Percentiles rank a stretch among this genome's conserved stretches.
Conservation (phyloP, 192 early-diverging fungal species). For the Rhizophagus prolifer region DNA sequence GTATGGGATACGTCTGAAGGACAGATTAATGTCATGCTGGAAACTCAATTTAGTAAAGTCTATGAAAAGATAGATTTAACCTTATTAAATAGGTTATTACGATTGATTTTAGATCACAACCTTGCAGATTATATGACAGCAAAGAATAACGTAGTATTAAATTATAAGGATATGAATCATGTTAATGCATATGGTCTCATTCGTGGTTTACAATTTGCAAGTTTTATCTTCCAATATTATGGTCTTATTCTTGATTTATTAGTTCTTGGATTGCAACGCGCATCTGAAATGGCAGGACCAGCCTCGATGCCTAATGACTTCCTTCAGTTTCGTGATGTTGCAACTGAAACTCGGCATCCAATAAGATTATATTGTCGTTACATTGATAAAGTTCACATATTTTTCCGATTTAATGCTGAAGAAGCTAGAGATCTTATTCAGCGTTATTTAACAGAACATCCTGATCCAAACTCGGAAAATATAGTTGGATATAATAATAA, state of each 20-base stretch:
- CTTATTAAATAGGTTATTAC: constrained; percentile 86
- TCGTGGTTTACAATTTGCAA: constrained; percentile 96
- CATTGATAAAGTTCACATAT: constrained; percentile 90
- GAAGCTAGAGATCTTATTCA: constrained; percentile 95
- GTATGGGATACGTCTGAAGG: constrained; percentile 92
- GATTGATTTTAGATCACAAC: constrained; percentile 97
- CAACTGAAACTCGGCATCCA: constrained; percentile 92
- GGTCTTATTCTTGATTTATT: constrained; percentile 94
- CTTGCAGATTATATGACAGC: constrained; percentile 99
- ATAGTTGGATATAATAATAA: constrained; percentile 98
- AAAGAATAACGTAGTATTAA: constrained; percentile 98
- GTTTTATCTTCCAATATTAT: constrained; percentile 99
- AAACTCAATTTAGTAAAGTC: constrained; percentile 87
- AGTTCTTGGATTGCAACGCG: constrained; percentile 90
- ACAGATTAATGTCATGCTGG: constrained; percentile 95
- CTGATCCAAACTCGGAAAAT: constrained; percentile 98
- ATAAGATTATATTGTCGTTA: constrained; percentile 96
- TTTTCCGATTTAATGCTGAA: constrained; percentile 91
- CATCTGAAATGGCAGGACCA: constrained; percentile 95
- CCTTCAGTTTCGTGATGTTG: constrained; percentile 90
- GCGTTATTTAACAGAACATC: constrained; percentile 95
- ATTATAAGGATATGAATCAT: constrained; percentile 99
- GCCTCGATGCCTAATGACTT: constrained; percentile 93
- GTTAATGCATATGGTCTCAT: constrained; percentile 96
- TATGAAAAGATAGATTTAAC: constrained; percentile 99